A percentile compares a stretch with the other conserved stretches of the same genome.
Conservation (phyloP, 116 monocot genomes). For the Thalassia testudinum region DNA sequence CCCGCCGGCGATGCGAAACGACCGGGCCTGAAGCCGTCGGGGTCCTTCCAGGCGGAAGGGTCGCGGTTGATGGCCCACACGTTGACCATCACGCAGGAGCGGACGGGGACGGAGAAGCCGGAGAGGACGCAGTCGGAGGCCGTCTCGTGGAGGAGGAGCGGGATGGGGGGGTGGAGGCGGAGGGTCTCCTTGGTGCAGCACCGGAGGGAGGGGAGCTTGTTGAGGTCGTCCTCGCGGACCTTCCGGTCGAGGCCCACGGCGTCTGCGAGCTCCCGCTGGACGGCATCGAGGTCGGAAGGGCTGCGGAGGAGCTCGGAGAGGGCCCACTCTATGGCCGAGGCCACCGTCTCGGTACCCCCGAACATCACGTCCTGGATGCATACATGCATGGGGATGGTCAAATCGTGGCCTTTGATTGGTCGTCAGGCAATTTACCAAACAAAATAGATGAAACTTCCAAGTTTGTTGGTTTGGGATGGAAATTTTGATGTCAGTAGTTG, state of each 20-base stretch:
- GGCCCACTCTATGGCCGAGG: constrained; percentile 23
- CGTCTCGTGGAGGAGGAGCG: constrained; percentile 20
- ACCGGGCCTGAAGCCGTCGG: constrained; percentile 8
- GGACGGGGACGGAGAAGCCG: constrained; percentile 10
- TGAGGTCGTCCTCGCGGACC: constrained; percentile 12
- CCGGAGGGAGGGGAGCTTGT: constrained; percentile 17
- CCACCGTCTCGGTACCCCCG: constrained; percentile 22
- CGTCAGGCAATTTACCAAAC: too few species aligned
- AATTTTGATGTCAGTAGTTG: too few species aligned
- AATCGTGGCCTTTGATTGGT: background rate
- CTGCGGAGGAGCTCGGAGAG: constrained; percentile 19
- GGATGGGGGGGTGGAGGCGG: constrained; percentile 24
- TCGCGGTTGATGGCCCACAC: constrained; percentile 19
- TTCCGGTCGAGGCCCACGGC: constrained; percentile 16
- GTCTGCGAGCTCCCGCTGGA: constrained; percentile 5
- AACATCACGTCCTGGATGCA: constrained; percentile 15
- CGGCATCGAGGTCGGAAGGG: constrained; percentile 9
- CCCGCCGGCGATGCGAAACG: constrained; percentile 3
- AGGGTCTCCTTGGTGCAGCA: constrained; percentile 27
- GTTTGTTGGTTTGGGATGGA: too few species aligned
- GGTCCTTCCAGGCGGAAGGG: constrained; percentile 10
- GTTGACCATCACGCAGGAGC: constrained; percentile 19
- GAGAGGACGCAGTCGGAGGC: constrained; percentile 11
- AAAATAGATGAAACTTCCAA: too few species aligned
- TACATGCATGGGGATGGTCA: background rate